Conservation (phyloP, 352 stramenopile genomes). For the Achlya hypogyna region DNA sequence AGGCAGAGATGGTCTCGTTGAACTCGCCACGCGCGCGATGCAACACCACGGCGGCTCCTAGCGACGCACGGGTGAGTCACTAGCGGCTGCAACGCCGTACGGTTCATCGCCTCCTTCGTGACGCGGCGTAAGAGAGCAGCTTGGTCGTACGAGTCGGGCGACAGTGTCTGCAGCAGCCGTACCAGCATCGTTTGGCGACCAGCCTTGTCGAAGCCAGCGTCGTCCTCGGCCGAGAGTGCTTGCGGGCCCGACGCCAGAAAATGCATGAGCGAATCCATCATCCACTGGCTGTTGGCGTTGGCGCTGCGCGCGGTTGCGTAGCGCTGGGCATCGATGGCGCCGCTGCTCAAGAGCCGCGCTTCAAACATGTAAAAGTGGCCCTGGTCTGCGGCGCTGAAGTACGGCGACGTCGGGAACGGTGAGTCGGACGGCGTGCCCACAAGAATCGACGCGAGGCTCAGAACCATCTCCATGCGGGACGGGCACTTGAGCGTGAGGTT, state of each 20-base stretch:
- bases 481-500: constrained; percentile 46
- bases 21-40: constrained; percentile 76
- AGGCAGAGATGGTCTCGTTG: constrained; percentile 63
- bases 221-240: constrained; percentile 41
- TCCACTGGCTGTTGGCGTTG: constrained; percentile 31
- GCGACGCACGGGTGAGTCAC: not conserved
- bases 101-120: constrained; percentile 69
- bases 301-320: constrained; percentile 60
- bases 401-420: constrained; percentile 3
- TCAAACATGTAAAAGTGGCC: constrained; percentile 88
- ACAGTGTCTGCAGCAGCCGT: constrained; percentile 72
- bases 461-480: constrained; percentile 71
- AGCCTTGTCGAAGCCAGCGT: constrained; percentile 77
- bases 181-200: constrained; percentile 78
- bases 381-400: constrained; percentile 74
- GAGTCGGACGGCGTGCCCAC: constrained; percentile 31
- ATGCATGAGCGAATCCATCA: constrained; percentile 86
- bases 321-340: constrained; percentile 70
- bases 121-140: constrained; percentile 58
- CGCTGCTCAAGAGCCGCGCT: constrained; percentile 64
- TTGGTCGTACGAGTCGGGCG: constrained; percentile 75
- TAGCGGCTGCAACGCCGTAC: constrained; percentile 9
- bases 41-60: constrained; percentile 53
- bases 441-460: constrained; percentile 73
- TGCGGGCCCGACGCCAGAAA: constrained; percentile 71